A percentile compares a stretch with the other conserved stretches of the same genome.
phyloP scores from a whole-genome alignment of 805 yeast species.

The Candida andamanensis region DNA sequence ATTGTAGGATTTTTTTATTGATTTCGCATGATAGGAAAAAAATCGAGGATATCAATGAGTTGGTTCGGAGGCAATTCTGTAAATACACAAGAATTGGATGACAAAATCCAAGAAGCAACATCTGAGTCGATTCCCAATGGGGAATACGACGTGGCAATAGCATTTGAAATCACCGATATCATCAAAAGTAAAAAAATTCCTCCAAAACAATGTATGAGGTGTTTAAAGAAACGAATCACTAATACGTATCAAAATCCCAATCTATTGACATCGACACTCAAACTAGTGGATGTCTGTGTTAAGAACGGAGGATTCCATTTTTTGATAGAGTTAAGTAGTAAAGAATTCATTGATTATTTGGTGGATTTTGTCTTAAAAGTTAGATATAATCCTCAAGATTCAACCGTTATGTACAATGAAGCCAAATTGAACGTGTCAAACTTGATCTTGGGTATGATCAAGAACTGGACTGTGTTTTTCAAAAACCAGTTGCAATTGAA shows the following conservation, averaged over 20 bases:
- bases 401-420: slow-evolving; percentile 17
- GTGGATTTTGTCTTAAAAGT: slow-evolving; percentile 41
- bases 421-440: slow-evolving; percentile 44
- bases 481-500: slow-evolving; percentile 58
- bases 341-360: slow-evolving; percentile 81
- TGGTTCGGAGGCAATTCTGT: slow-evolving; percentile 44
- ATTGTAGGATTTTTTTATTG: too few relatives aligned
- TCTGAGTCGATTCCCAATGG: slow-evolving; percentile 90
- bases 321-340: slow-evolving; percentile 67
- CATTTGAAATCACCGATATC: slow-evolving; percentile 81
- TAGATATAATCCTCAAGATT: slow-evolving; percentile 29
- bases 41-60: too few relatives aligned
- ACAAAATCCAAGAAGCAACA: slow-evolving; percentile 69
- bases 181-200: slow-evolving; percentile 77
- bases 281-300: slow-evolving; percentile 77
- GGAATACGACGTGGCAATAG: slow-evolving; percentile 65
- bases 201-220: slow-evolving; percentile 78
- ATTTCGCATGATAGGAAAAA: too few relatives aligned
- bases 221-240: slow-evolving; percentile 69
- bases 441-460: slow-evolving; percentile 58
- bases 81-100: slow-evolving; percentile 45
- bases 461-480: slow-evolving; percentile 75
- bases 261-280: slow-evolving; percentile 67
- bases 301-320: slow-evolving; percentile 92
- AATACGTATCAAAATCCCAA: slow-evolving; percentile 67